Evolutionary conservation across 345 rosid genomes (phyloP).

Genomic region (Arabidopsis thaliana): TAIR10.1 NC_003070.9:19535001-19535500

Average conservation of each 20-base stretch:
- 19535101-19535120: conserved; percentile 28
- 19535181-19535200: conserved; percentile 17
- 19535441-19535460: neutral
- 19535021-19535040: conserved; percentile 15
- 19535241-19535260: neutral
- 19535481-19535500: neutral
- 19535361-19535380: conserved; percentile 26
- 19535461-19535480: neutral
- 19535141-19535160: neutral
- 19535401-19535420: neutral
- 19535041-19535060: conserved; percentile 29
- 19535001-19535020: conserved; percentile 13
- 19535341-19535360: conserved; percentile 20
- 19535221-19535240: conserved; percentile 25
- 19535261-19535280: conserved; percentile 16
- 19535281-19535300: neutral
- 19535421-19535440: neutral
- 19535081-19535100: conserved; percentile 4
- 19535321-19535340: conserved; percentile 27
- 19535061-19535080: conserved; percentile 35
- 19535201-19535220: conserved; percentile 25
- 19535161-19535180: conserved; percentile 32
- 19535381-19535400: neutral
- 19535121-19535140: neutral
- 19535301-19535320: neutral